phyloP scores from a whole-genome alignment of 805 yeast genomes.

The Maudiozyma turicensis region DNA sequence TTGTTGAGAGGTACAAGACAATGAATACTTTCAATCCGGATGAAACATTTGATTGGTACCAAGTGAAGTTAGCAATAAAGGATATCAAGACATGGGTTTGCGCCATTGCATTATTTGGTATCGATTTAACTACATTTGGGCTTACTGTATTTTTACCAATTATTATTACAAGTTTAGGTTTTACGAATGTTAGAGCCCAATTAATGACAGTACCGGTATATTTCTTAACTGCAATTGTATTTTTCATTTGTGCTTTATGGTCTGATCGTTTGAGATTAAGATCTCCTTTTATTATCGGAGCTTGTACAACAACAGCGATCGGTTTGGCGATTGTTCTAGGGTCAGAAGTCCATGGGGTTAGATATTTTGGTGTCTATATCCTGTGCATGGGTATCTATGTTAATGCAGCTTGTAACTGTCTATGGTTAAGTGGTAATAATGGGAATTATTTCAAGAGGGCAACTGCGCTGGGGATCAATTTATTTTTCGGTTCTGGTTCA shows the following conservation, averaged over 20 bases:
- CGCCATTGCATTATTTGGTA: conserved; percentile 31
- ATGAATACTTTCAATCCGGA: conserved; percentile 31
- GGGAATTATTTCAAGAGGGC: conserved; percentile 35
- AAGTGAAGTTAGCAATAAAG: conserved; percentile 24
- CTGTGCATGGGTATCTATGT: conserved; percentile 33
- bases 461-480: conserved; percentile 31
- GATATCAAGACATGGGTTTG: conserved; percentile 27
- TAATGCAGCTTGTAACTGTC: conserved; percentile 32
- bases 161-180: conserved; percentile 26
- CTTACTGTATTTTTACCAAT: conserved; percentile 36
- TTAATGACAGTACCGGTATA: conserved; percentile 81
- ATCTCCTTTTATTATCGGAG: conserved; percentile 31
- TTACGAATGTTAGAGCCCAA: conserved; percentile 66
- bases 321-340: conserved; percentile 30
- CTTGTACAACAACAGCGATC: conserved; percentile 25
- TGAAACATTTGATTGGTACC: conserved; percentile 30
- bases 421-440: conserved; percentile 33
- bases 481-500: conserved; percentile 30
- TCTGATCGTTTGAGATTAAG: conserved; percentile 49
- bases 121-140: conserved; percentile 33
- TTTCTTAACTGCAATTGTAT: conserved; percentile 62
- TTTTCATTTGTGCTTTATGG: conserved; percentile 49
- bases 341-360: conserved; percentile 27
- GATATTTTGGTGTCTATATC: conserved; percentile 33
- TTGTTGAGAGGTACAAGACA: conserved; percentile 29